These are phyloP conservation scores for Antitrichia curtipendula DNA, from an alignment of 225 moss, liverwort and hornwort genomes.

Conservation along the genomic window DNA sequence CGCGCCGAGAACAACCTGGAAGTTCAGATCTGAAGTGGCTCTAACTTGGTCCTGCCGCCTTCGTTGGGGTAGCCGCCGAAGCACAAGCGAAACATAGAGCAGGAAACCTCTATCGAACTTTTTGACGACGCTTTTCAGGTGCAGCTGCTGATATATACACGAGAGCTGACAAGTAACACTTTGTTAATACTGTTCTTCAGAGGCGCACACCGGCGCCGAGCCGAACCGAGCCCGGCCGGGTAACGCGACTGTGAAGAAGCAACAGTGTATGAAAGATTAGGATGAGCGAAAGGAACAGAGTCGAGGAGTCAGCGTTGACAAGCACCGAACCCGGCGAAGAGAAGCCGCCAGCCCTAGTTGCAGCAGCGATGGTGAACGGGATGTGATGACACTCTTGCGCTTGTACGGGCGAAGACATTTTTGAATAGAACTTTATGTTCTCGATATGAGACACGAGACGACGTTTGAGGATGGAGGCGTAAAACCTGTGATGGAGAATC, in stretches of 20 bases:
- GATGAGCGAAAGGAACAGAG: constrained; percentile 23
- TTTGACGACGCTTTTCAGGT: not conserved
- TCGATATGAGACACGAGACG: not conserved
- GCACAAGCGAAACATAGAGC: not conserved
- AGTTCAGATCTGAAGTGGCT: not conserved
- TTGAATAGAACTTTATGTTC: not conserved
- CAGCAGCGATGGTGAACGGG: constrained; percentile 6
- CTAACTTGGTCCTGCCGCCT: not conserved
- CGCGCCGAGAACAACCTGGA: not conserved
- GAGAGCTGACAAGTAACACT: not conserved
- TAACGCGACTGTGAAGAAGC: not conserved
- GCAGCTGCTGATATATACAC: constrained; percentile 6
- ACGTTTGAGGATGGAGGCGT: not conserved
- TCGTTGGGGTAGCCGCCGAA: not conserved
- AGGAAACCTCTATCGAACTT: not conserved
- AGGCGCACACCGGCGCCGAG: not conserved
- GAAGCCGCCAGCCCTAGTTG: constrained; percentile 15
- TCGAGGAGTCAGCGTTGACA: constrained; percentile 2
- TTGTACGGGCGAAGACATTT: not conserved
- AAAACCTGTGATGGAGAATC: not conserved
- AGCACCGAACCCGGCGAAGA: constrained; percentile 17
- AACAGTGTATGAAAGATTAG: constrained; percentile 8
- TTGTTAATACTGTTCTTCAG: not conserved
- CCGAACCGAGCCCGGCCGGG: not conserved
- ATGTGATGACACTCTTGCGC: not conserved